Base-by-base conservation (phyloP, 2,329 filamentous ascomycete genomes). In the Hirsutella thompsonii region DNA sequence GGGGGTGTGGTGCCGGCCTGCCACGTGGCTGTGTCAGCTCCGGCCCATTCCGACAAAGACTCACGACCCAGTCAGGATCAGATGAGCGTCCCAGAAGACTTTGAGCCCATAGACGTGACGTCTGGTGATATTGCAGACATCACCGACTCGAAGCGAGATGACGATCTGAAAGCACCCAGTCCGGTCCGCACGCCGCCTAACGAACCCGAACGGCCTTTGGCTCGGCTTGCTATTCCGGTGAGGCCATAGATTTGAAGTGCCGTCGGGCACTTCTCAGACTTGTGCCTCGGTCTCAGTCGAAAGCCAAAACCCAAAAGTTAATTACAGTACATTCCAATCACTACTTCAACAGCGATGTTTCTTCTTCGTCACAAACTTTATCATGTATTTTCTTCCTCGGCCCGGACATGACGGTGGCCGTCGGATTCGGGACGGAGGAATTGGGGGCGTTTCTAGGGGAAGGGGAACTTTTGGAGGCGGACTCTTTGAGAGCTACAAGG, bases 1-100 rank as follows among this genome's bases (percentile, higher is more conserved):
- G 92, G 89, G 21, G 92, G 92, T 13, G 87, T 98, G 2, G 66
- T 96, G 11, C 92, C 90, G 1, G 68, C 74, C 9, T 52, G 53
- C 10, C 62, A 61, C 20, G 46, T 41, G 9, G 30, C 4, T 42
- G 53, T n/a, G 45, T 51, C 2, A 46, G 16, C 38, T 11, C 20
- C 29, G 1, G 36, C 30, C 4, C 43, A 44, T 10, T 10, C 39
- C 8, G 44, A 35, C 8, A 38, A 36, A 14, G 36, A 23, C 3
- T 34, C 29, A 18, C 43, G 33, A 5, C 4, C 32, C 11, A 38
- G 37, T 32, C 38, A 41, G 4, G 36, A 44, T 11, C 23, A 33
- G 4, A 26, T 33, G 29, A n/a, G 20, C 8, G n/a, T 33, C 14
- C 13, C 14, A 20, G 35, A 20, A 23, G 35, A 21, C 8, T 8